Conservation (phyloP, 495 filamentous ascomycete species). For the Aspergillus indologenus region DNA sequence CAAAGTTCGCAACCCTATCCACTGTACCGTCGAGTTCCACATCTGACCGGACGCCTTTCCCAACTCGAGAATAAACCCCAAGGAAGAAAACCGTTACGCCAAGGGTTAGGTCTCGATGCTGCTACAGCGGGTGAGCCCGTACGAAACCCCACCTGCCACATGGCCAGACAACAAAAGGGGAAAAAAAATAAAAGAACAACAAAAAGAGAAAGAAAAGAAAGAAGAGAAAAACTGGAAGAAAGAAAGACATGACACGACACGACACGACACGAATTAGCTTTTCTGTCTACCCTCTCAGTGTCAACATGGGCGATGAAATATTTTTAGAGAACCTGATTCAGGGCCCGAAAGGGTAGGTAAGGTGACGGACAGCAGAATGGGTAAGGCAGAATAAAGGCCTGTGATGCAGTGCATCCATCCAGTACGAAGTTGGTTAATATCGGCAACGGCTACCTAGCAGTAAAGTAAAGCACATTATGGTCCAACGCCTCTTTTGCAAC, state of each 20-base stretch:
- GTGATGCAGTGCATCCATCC: neutral
- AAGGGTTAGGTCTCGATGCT: conserved; percentile 24
- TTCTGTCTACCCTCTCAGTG: too few relatives aligned
- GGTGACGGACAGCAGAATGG: too few relatives aligned
- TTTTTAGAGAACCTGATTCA: too few relatives aligned
- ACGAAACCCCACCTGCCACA: conserved; percentile 32
- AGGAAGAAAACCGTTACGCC: conserved; percentile 39
- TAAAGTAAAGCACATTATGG: neutral
- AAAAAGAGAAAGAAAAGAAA: too few relatives aligned
- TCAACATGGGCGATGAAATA: too few relatives aligned
- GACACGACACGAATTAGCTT: too few relatives aligned
- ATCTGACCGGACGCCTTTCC: conserved; percentile 15
- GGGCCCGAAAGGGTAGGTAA: too few relatives aligned
- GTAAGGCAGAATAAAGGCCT: neutral
- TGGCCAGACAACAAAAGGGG: conserved; percentile 18
- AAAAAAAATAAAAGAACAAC: too few relatives aligned
- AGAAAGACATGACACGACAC: too few relatives aligned
- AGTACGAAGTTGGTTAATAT: neutral
- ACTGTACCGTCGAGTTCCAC: conserved; percentile 8
- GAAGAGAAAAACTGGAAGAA: too few relatives aligned
- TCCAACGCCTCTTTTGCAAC: neutral
- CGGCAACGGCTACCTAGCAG: neutral
- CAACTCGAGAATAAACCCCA: conserved; percentile 4
- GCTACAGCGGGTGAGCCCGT: conserved; percentile 39
- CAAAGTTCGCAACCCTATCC: conserved; percentile 7